Evolutionary conservation across 2,329 filamentous ascomycete species (phyloP).

Genomic region (Trichophyton benhamiae): DNA sequence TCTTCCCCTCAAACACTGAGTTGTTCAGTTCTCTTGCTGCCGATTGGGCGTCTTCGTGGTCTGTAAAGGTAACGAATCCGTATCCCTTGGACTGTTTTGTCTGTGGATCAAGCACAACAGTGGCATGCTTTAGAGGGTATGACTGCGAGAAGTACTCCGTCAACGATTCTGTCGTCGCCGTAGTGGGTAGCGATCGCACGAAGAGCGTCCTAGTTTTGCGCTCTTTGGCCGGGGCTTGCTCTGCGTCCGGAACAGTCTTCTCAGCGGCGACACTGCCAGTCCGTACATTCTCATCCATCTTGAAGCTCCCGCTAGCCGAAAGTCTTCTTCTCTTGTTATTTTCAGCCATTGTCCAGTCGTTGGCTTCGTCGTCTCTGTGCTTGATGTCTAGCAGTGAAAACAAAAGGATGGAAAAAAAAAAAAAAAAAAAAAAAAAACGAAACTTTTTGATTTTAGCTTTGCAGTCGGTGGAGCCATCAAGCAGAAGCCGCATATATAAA

Average conservation of each 20-base stretch:
- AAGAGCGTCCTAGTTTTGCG: conserved; percentile 58
- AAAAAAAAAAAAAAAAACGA: background rate
- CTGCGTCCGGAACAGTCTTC: conserved; percentile 17
- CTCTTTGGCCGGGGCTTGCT: conserved; percentile 11
- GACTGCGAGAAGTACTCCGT: conserved; percentile 87
- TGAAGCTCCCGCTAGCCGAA: conserved; percentile 19
- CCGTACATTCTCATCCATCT: conserved; percentile 11
- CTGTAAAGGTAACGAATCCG: conserved; percentile 93
- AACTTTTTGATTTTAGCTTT: background rate
- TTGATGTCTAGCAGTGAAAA: background rate
- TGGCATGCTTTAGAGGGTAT: conserved; percentile 89
- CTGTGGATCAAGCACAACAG: conserved; percentile 73
- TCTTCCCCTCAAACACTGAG: conserved; percentile 62
- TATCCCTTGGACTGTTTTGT: conserved; percentile 85
- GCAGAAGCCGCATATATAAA: background rate
- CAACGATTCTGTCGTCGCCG: conserved; percentile 67
- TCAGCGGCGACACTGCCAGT: conserved; percentile 8
- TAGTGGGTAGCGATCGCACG: conserved; percentile 70
- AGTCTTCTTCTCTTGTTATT: conserved; percentile 27
- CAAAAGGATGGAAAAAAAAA: background rate
- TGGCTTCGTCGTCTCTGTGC: background rate
- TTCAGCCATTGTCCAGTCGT: conserved; percentile 20
- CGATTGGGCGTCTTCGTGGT: conserved; percentile 74
- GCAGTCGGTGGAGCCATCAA: background rate
- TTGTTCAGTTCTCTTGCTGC: conserved; percentile 75